A percentile compares a stretch with the other conserved stretches of the same genome.
These are phyloP conservation scores for Plasmodium gaboni DNA, from an alignment of 169 alveolate species.

Conservation along the genomic window DNA sequence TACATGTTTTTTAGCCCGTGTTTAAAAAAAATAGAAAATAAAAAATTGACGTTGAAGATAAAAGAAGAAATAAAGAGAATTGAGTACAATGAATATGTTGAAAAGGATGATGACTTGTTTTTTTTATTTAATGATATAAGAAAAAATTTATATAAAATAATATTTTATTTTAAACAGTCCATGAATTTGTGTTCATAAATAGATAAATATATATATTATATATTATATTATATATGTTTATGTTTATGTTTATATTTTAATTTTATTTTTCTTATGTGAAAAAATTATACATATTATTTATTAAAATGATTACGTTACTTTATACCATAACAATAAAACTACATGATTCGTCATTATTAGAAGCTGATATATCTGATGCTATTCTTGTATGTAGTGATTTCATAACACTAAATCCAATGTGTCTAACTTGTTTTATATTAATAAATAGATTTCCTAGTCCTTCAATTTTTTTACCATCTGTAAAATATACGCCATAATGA, in stretches of 20 bases:
- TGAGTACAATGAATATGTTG: neutral
- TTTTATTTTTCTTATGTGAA: too few relatives aligned
- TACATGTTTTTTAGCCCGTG: constrained; percentile 27
- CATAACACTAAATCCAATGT: constrained; percentile 66
- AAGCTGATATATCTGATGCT: constrained; percentile 50
- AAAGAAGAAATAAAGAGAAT: constrained; percentile 13
- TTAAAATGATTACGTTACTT: neutral
- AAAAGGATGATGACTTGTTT: constrained; percentile 6
- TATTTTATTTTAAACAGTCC: constrained; percentile 48
- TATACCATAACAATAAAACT: constrained; percentile 50
- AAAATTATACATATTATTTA: too few relatives aligned
- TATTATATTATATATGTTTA: too few relatives aligned
- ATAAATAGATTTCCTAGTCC: constrained; percentile 61
- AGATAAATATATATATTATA: too few relatives aligned
- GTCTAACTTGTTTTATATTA: constrained; percentile 66
- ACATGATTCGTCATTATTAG: constrained; percentile 67
- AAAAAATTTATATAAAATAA: constrained; percentile 37
- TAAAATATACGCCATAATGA: constrained; percentile 59
- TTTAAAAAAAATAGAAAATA: constrained; percentile 36
- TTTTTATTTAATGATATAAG: constrained; percentile 53
- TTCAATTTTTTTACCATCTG: constrained; percentile 66
- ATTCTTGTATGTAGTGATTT: constrained; percentile 41
- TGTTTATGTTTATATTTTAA: too few relatives aligned
- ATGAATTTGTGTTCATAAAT: neutral
- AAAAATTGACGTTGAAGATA: constrained; percentile 23